Evolutionary conservation across 495 filamentous ascomycete species (phyloP), one percentile per base, ranked within the genome.

Genomic region (Xylaria sp.): DNA sequence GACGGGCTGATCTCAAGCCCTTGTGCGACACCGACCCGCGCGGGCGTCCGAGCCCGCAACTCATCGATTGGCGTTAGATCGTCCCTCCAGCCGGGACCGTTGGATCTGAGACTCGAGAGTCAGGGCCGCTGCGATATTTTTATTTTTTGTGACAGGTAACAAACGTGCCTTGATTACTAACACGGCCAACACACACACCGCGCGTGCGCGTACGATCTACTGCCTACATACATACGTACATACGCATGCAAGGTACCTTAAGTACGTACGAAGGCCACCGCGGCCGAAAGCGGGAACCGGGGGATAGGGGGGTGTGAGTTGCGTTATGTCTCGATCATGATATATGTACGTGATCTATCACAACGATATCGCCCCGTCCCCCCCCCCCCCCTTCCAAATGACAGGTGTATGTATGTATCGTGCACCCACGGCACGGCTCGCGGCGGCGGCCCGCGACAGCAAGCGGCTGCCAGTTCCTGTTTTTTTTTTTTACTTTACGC

Each of bases 271-370:
- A 67, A 43, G 33, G 12, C 2, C 5, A 11, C 41, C 33, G 40
- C 66, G 66, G 66, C 66, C 66, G 66, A 68, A 53, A 68, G 53
- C n/a, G n/a, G n/a, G n/a, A n/a, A n/a, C n/a, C n/a, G n/a, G n/a
- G n/a, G n/a, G n/a, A n/a, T n/a, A 52, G 37, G 66, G 40, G 61
- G 15, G 41, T 19, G 21, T 6, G n/a, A 26, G 52, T 55, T 55
- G 33, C 19, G 33, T 52, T 12, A 6, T 52, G 29, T 11, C 31
- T 48, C 31, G 41, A 68, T 61, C 55, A 68, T 68, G 55, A 68
- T 61, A 46, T 61, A 35, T 68, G 48, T 53, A 26, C 64, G 26
- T 67, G 64, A 40, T 64, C 40, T 26, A 46, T 46, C 44, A 46
- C 44, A 14, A 46, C 44, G 3, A 46, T 46, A 46, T 53, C 5